phyloP scores from a whole-genome alignment of 805 yeast genomes.

The Wickerhamomyces chambardii region DNA sequence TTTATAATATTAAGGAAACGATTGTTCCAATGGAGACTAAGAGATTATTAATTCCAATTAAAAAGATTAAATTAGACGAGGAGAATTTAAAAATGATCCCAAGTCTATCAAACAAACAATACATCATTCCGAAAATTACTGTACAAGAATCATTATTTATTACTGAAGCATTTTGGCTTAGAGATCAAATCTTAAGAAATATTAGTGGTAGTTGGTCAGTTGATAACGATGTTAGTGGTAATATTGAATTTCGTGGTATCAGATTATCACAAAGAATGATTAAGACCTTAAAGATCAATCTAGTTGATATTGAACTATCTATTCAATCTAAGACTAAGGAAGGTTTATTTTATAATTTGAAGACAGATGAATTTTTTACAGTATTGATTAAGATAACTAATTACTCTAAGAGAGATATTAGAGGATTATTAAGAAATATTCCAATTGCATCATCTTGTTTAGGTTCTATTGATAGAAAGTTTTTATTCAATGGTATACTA shows the following conservation, averaged over 20 bases:
- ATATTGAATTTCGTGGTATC: constrained; percentile 57
- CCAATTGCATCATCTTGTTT: constrained; percentile 30
- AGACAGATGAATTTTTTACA: constrained; percentile 40
- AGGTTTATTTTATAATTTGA: constrained; percentile 24
- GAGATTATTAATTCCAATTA: constrained; percentile 68
- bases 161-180: constrained; percentile 72
- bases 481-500: constrained; percentile 65
- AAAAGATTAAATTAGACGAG: constrained; percentile 35
- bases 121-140: constrained; percentile 38
- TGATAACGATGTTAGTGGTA: constrained; percentile 37
- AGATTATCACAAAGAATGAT: constrained; percentile 56
- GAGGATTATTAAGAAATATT: constrained; percentile 54
- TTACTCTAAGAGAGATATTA: constrained; percentile 27
- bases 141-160: constrained; percentile 48
- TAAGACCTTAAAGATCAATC: constrained; percentile 39
- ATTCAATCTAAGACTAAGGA: constrained; percentile 7
- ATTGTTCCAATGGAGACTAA: constrained; percentile 36
- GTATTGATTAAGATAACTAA: constrained; percentile 43
- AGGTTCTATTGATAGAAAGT: constrained; percentile 40
- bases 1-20: constrained; percentile 9
- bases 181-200: constrained; percentile 51
- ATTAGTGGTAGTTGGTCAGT: constrained; percentile 62
- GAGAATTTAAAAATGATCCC: constrained; percentile 55
- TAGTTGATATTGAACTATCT: constrained; percentile 32
- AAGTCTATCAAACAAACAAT: constrained; percentile 61